Conservation (phyloP, 2,329 filamentous ascomycete genomes). For the Phialophora tarda region DNA sequence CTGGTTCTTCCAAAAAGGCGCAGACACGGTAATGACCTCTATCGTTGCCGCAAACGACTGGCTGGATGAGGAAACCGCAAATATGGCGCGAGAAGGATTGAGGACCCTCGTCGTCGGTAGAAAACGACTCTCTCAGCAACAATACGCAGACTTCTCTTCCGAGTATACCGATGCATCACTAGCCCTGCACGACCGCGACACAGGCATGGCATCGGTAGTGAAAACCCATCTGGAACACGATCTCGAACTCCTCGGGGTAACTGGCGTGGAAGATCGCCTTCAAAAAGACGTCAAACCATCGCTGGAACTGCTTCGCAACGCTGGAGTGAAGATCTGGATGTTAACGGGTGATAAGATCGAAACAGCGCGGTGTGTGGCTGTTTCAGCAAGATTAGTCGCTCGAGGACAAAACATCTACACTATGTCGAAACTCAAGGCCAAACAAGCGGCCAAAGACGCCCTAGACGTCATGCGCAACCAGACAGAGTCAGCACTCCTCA, state of each 20-base stretch:
- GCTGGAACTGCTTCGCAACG: conserved; percentile 91
- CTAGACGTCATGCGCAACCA: conserved; percentile 88
- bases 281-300: conserved; percentile 96
- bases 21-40: conserved; percentile 95
- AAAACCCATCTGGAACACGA: conserved; percentile 82
- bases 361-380: conserved; percentile 92
- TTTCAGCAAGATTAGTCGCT: conserved; percentile 91
- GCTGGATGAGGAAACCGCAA: conserved; percentile 98
- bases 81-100: conserved; percentile 96
- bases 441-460: conserved; percentile 83
- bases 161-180: conserved; percentile 81
- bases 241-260: conserved; percentile 92
- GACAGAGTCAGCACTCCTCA: conserved; percentile 82
- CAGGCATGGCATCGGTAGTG: conserved; percentile 79
- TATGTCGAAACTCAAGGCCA: conserved; percentile 80
- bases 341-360: conserved; percentile 98
- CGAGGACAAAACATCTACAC: conserved; percentile 96
- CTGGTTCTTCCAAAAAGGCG: conserved; percentile 98
- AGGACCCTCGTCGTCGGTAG: conserved; percentile 94
- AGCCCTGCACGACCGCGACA: conserved; percentile 78
- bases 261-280: conserved; percentile 95
- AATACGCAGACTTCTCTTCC: conserved; percentile 79
- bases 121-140: conserved; percentile 76
- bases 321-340: conserved; percentile 99
- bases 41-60: conserved; percentile 97